Evolutionary conservation across 345 rosid genomes (phyloP).

Genomic region (Brassica rapa): DNA sequence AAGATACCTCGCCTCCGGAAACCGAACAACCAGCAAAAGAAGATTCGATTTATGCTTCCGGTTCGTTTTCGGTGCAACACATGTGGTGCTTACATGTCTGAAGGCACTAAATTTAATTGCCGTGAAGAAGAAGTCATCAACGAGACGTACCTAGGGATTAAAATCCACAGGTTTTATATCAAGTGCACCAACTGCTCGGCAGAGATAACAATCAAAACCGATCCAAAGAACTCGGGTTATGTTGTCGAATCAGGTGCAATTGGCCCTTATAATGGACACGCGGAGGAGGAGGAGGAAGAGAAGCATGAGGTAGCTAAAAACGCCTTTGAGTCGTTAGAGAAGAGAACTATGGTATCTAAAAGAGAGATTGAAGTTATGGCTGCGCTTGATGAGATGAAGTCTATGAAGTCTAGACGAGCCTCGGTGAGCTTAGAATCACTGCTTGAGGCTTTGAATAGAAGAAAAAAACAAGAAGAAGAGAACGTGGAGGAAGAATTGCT

Average conservation of each 20-base stretch:
- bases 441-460: constrained; percentile 73
- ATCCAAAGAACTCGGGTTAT: constrained; percentile 72
- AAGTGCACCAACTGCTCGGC: constrained; percentile 81
- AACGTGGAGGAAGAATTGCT: constrained; percentile 51
- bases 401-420: constrained; percentile 71
- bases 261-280: constrained; percentile 44
- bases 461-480: constrained; percentile 41
- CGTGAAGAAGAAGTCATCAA: constrained; percentile 69
- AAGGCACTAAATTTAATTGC: constrained; percentile 79
- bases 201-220: constrained; percentile 63
- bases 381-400: constrained; percentile 58
- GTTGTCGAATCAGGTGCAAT: constrained; percentile 71
- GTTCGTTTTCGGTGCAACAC: constrained; percentile 74
- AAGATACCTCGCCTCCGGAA: constrained; percentile 56
- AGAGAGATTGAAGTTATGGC: constrained; percentile 83
- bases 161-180: constrained; percentile 70
- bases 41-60: constrained; percentile 83
- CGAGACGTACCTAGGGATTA: constrained; percentile 42
- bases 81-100: constrained; percentile 74
- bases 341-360: constrained; percentile 65
- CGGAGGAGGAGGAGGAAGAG: constrained; percentile 38
- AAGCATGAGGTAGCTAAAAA: constrained; percentile 58
- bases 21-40: constrained; percentile 50
- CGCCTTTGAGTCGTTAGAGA: constrained; percentile 68
- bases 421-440: constrained; percentile 70